Evolutionary conservation across 371 early-diverging fungal species (phyloP).

Genomic region (Lichtheimia hyalospora): DNA sequence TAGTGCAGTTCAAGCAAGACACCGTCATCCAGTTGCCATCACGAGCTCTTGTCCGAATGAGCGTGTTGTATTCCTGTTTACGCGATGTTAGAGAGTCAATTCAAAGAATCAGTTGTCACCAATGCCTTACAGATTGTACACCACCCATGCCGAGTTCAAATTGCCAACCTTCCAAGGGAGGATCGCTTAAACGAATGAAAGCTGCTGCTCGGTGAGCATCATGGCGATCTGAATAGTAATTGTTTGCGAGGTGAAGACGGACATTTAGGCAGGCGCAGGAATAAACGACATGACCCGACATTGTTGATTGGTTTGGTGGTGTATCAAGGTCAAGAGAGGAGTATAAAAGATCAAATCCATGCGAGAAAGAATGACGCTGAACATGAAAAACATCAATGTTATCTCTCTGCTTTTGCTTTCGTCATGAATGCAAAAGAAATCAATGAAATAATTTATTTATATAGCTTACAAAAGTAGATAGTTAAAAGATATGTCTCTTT

Average conservation of each 20-base stretch:
- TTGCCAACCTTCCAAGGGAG: constrained; percentile 30
- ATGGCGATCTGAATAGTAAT: constrained; percentile 31
- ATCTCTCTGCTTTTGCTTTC: too few species aligned
- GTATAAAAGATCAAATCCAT: too few species aligned
- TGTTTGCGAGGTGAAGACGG: constrained; percentile 34
- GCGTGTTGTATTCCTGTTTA: constrained; percentile 14
- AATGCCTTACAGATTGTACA: constrained; percentile 28
- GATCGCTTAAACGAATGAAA: constrained; percentile 16
- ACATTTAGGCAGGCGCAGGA: constrained; percentile 45
- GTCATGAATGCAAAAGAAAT: too few species aligned
- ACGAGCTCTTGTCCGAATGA: constrained; percentile 13
- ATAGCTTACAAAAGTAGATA: too few species aligned
- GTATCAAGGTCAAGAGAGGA: too few species aligned
- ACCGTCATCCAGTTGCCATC: constrained; percentile 27
- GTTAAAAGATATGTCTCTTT: too few species aligned
- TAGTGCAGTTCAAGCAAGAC: constrained; percentile 32
- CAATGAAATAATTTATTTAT: too few species aligned
- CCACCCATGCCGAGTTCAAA: constrained; percentile 46
- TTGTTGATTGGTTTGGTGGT: neutral
- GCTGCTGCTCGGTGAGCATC: constrained; percentile 19
- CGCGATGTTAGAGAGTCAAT: neutral
- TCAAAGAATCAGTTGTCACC: constrained; percentile 2
- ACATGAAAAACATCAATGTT: too few species aligned
- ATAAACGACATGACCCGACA: constrained; percentile 40
- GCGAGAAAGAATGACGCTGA: too few species aligned